Evolutionary conservation across 768 basidiomycete genomes (phyloP), one percentile per base, ranked within the genome.

Genomic region (Austroboletus festivus): DNA sequence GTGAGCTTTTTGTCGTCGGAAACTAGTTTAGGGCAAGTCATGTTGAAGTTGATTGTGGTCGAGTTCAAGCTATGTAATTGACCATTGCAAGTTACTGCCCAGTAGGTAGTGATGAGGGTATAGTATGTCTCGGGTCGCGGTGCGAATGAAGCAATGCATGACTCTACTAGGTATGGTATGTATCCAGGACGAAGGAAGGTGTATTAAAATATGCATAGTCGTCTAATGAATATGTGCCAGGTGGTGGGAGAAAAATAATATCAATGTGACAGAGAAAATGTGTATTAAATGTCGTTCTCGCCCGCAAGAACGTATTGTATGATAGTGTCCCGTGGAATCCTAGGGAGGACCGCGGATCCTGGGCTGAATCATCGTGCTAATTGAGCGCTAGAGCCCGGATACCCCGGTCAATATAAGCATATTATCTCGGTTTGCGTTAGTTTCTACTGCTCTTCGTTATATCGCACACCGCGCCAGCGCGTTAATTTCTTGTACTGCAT

Each of bases 401-500:
- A n/a, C n/a, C n/a, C n/a, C n/a, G n/a, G n/a, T n/a, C n/a, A n/a
- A n/a, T n/a, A n/a, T n/a, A n/a, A n/a, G n/a, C n/a, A n/a, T n/a
- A n/a, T 9, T 7, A 41, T 42, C n/a, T n/a, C 12, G 34, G n/a
- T 42, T 7, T 8, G 33, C 15, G 12, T 33, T 37, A 19, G 35
- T 37, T 45, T 33, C 8, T 42, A 38, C 16, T n/a, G 41, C 38
- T 40, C 39, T 33, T 51, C 40, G 18, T 40, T 40, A 23, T 64
- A 52, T 67, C 37, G 46, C 65, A 64, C 62, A 64, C 19, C 24
- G 51, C 53, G 50, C 48, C 55, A 37, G 50, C 54, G 52, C 51
- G 42, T 55, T 28, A 3, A 50, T 6, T 28, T 3, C 20, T 26
- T 15, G 35, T 21, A 11, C 20, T 19, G 23, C 38, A 16, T 21